Base-by-base conservation (phyloP, 179 eudicot species). In the Beta corolliflora region DNA sequence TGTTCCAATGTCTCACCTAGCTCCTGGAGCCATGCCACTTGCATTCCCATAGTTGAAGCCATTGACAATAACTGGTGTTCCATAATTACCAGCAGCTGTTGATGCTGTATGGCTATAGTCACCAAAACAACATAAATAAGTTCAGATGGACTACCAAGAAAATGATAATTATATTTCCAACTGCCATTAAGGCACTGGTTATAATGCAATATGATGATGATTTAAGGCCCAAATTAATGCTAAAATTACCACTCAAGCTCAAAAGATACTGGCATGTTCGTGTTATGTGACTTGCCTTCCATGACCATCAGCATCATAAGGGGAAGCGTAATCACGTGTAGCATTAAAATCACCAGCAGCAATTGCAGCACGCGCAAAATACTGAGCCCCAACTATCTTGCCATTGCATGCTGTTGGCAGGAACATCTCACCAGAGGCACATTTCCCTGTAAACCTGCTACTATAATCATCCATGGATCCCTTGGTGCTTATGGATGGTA, bases 11-110 rank as follows among this genome's bases (percentile, higher is more conserved):
- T 44, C 84, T 82, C 80, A 86, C 91, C 89, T 80, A 81, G 89
- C 91, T 70, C 91, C 89, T 6, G 91, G 89, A 76, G 91, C 91
- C 89, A 88, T 88, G 46, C 91, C 91, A 79, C 91, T 88, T 7
- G 91, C 88, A 69, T 82, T 81, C 18, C 89, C 91, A 73, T 88
- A 88, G 68, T 86, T 83, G 85, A 78, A 88, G 69, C 85, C 89
- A 79, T 88, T 86, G 50, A 88, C 89, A 61, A 77, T 83, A 19
- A 88, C 91, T 7, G 88, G 82, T 54, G 83, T 60, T 36, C 70
- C 89, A 79, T 80, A 79, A 82, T 86, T 86, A 21, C 89, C 91
- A 15, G 91, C 91, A 59, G 88, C 91, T 18, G 83, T 86, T 29
- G 91, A 84, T 65, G 91, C 91, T 67, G 89, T 88, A 83, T 88